Conservation (phyloP, 805 yeast species). For the Hanseniaspora singularis region DNA sequence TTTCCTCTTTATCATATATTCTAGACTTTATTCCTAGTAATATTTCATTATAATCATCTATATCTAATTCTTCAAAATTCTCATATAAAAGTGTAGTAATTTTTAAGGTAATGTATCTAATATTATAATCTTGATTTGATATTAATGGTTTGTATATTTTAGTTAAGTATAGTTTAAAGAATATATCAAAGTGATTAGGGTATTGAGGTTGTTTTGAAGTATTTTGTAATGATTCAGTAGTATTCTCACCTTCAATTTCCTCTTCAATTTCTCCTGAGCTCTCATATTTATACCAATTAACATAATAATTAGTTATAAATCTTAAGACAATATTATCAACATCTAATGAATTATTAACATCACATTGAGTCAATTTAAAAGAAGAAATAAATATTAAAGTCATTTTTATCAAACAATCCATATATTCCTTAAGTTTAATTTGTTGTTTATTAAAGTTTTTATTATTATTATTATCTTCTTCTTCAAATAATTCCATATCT, state of each 20-base stretch:
- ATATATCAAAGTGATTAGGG: conserved; percentile 41
- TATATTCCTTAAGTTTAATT: not conserved
- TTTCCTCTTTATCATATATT: conserved; percentile 61
- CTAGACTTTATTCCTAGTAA: conserved; percentile 51
- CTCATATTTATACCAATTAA: conserved; percentile 14
- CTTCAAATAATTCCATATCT: no score
- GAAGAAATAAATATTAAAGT: not conserved
- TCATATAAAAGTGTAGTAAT: conserved; percentile 59
- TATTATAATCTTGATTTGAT: conserved; percentile 62
- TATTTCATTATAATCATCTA: conserved; percentile 53
- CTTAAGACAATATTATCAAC: conserved; percentile 11
- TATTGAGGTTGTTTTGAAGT: no score
- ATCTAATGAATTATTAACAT: conserved; percentile 8
- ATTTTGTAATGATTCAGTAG: no score
- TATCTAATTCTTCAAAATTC: conserved; percentile 63
- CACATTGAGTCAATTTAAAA: conserved; percentile 2
- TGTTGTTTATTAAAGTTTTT: no score
- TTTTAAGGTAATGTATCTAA: conserved; percentile 70
- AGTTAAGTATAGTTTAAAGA: conserved; percentile 41
- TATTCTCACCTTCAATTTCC: conserved; percentile 16
- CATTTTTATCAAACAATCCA: not conserved
- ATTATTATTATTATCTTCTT: no score
- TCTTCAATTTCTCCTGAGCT: not conserved
- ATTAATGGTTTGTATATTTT: conserved; percentile 74
- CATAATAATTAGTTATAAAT: conserved; percentile 12